Evolutionary conservation across 371 early-diverging fungal genomes (phyloP), one percentile per base, ranked within the genome.

Genomic region (Catenaria anguillulae): DNA sequence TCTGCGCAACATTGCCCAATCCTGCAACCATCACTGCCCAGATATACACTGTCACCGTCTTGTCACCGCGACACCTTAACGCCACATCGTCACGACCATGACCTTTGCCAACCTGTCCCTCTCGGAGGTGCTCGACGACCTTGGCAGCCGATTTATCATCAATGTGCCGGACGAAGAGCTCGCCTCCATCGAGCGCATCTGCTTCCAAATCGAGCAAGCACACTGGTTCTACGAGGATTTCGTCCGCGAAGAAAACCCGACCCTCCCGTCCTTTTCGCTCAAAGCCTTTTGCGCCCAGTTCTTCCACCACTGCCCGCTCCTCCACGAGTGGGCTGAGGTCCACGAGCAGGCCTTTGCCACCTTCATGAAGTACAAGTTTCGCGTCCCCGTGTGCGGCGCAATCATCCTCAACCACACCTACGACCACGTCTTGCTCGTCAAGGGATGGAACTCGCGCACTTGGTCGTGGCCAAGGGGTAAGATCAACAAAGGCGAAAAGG

Each of bases 381-480:
- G 88, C 48, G 96, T 99, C 24, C 99, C 99, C 15, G 99, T 98
- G 21, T 99, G 95, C 72, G 99, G 99, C 2, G 96, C 97, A n/a
- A 92, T 99, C 60, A 84, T 99, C 56, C 69, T 99, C 62, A 96
- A 96, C 73, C 70, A 77, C 29, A 69, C 67, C 15, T 74, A 94
- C 66, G 87, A 89, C 70, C 90, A 94, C 76, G 81, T 79, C 64
- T 69, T 95, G 50, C 74, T 95, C 40, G 96, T 97, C 33, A 84
- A 88, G 68, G 93, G 98, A 29, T 95, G 91, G 87, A 85, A 84
- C 63, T 80, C 84, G 36, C 79, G 79, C 55, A 77, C 88, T 42
- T 99, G 96, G 92, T 90, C 94, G 10, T 99, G 99, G 70, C 99
- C 99, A 29, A 92, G 89, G 61, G 99, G 99, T n/a, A 99, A 99